Evolutionary conservation across 305 asterid genomes (phyloP).

Genomic region (Stenogyne calaminthoides): DNA sequence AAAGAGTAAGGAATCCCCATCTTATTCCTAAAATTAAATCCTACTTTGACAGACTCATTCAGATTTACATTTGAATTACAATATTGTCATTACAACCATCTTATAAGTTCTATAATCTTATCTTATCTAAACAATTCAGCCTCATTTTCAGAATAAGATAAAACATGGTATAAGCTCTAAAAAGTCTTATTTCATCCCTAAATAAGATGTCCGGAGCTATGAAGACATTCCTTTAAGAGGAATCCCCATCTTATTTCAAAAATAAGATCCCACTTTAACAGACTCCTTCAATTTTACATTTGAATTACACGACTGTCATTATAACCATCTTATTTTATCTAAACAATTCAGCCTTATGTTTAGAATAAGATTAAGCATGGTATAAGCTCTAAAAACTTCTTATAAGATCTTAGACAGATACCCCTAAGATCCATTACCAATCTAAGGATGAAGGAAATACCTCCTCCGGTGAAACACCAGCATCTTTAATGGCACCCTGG

Average conservation of each 20-base stretch:
- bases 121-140: too few species aligned
- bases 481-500: slow-evolving; percentile 62
- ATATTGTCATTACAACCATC: not conserved
- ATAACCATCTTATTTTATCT: not conserved
- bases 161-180: too few species aligned
- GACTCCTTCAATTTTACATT: too few species aligned
- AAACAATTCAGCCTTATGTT: not conserved
- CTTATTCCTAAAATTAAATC: not conserved
- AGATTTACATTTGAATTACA: not conserved
- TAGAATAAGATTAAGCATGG: not conserved
- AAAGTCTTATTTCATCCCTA: not conserved
- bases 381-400: not conserved
- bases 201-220: not conserved
- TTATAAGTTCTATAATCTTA: too few species aligned
- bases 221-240: not conserved
- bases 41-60: not conserved
- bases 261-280: not conserved
- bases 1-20: not conserved
- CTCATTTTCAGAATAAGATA: too few species aligned
- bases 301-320: too few species aligned
- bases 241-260: not conserved
- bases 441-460: slow-evolving; percentile 36
- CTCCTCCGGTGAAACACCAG: slow-evolving; percentile 80
- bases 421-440: not conserved
- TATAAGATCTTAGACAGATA: not conserved